Conservation (phyloP, 805 yeast species). For the Starmerella stellata region DNA sequence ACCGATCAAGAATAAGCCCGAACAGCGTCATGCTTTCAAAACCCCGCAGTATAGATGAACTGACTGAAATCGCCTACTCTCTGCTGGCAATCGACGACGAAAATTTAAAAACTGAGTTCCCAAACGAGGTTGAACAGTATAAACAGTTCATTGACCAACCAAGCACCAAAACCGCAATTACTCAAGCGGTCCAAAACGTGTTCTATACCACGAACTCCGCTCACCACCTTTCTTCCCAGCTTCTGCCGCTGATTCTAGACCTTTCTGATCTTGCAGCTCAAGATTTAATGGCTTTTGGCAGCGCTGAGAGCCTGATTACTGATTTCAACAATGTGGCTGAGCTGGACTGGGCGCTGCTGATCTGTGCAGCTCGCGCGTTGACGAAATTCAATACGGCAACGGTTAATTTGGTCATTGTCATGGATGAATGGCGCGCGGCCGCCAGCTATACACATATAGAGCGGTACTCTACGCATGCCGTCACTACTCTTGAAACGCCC, state of each 20-base stretch:
- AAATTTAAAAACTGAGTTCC: conserved; percentile 10
- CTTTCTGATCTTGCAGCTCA: not conserved
- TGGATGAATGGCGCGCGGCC: conserved; percentile 52
- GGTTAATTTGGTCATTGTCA: conserved; percentile 61
- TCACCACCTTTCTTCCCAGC: conserved; percentile 24
- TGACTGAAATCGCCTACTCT: conserved; percentile 31
- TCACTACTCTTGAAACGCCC: conserved; percentile 2
- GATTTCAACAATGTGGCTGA: conserved; percentile 34
- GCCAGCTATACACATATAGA: conserved; percentile 30
- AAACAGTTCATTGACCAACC: conserved; percentile 16
- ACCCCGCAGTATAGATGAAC: conserved; percentile 31
- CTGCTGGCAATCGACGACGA: conserved; percentile 24
- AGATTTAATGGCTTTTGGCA: conserved; percentile 7
- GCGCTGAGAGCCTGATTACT: conserved; percentile 7
- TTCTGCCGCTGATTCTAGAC: conserved; percentile 6
- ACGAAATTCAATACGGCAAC: conserved; percentile 37
- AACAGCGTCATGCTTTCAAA: conserved; percentile 45
- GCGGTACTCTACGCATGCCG: conserved; percentile 14
- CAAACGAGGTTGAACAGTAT: conserved; percentile 13
- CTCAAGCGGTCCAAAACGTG: conserved; percentile 15
- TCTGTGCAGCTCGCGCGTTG: conserved; percentile 58
- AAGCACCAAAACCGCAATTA: not conserved
- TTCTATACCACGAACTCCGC: conserved; percentile 44
- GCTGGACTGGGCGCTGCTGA: conserved; percentile 49
- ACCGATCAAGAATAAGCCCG: conserved; percentile 75